phyloP scores from a whole-genome alignment of 495 filamentous ascomycete species.

The Annulohypoxylon nitens region DNA sequence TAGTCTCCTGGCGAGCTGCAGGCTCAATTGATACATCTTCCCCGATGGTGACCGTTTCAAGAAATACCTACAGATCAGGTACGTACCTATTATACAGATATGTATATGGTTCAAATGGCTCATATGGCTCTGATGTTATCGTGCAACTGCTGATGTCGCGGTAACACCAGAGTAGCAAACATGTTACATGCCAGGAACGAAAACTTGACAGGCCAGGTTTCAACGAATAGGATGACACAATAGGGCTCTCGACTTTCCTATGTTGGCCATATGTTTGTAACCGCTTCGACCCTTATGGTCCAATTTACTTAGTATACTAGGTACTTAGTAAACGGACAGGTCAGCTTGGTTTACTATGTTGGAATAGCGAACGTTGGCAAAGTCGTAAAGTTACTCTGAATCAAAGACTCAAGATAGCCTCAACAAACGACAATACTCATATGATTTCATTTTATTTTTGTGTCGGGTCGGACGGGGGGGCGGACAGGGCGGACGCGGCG shows the following conservation, averaged over 20 bases:
- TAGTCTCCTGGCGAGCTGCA: conserved; percentile 41
- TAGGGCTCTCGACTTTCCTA: conserved; percentile 41
- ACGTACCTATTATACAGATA: not conserved
- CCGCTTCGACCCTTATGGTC: conserved; percentile 12
- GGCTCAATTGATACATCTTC: conserved; percentile 25
- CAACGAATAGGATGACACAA: conserved; percentile 37
- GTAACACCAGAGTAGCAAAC: conserved; percentile 44
- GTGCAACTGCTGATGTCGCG: conserved; percentile 26
- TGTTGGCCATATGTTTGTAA: conserved; percentile 33
- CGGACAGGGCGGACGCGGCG: conserved; percentile 27
- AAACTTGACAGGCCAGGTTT: conserved; percentile 30
- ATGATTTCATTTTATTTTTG: not conserved
- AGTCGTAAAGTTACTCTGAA: conserved; percentile 13
- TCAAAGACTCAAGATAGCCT: conserved; percentile 27
- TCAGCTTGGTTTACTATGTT: not conserved
- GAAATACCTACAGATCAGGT: not conserved
- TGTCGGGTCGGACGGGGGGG: not conserved
- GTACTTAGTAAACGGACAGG: not conserved
- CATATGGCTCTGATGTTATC: conserved; percentile 15
- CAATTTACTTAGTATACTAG: not conserved
- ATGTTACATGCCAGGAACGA: conserved; percentile 46
- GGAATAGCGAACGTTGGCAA: conserved; percentile 1
- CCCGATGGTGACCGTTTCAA: conserved; percentile 39
- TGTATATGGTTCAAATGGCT: too few species aligned
- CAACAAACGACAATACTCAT: not conserved